Percentiles rank a stretch among this genome's conserved stretches.
These are phyloP conservation scores for Neltuma alba DNA, from an alignment of 306 rosid genomes.

Conservation along the genomic window DNA sequence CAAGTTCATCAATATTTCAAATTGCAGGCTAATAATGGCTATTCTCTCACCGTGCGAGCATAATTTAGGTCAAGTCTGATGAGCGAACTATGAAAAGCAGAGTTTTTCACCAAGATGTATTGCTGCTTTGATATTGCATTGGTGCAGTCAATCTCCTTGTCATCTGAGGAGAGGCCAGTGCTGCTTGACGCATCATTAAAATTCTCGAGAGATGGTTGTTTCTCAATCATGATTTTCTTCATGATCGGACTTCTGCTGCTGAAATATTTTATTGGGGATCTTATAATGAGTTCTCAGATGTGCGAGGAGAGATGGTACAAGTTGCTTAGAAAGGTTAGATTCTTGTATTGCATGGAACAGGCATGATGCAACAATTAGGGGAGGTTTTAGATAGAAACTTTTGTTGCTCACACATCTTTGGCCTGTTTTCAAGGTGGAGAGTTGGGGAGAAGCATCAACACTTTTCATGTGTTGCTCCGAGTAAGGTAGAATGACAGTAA, in stretches of 20 bases:
- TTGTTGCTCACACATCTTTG: slow-evolving; percentile 47
- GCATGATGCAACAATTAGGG: slow-evolving; percentile 37
- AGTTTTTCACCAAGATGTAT: slow-evolving; percentile 33
- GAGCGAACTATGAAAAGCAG: slow-evolving; percentile 25
- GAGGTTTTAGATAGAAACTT: slow-evolving; percentile 39
- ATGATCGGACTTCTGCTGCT: slow-evolving; percentile 37
- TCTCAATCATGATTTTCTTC: slow-evolving; percentile 54
- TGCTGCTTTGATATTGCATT: slow-evolving; percentile 25
- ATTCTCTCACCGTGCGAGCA: slow-evolving; percentile 47
- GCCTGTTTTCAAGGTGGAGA: slow-evolving; percentile 20
- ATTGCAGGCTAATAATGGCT: not conserved
- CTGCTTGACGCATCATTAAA: slow-evolving; percentile 51
- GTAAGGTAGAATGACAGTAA: slow-evolving; percentile 32
- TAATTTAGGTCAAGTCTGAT: slow-evolving; percentile 42
- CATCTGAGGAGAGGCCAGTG: slow-evolving; percentile 45
- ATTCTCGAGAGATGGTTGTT: slow-evolving; percentile 43
- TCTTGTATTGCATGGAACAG: slow-evolving; percentile 32
- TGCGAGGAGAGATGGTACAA: slow-evolving; percentile 44
- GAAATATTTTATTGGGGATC: slow-evolving; percentile 15
- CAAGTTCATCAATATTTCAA: not conserved
- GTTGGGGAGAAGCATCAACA: slow-evolving; percentile 37
- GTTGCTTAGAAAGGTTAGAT: slow-evolving; percentile 32
- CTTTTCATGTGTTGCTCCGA: slow-evolving; percentile 50
- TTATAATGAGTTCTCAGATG: slow-evolving; percentile 35
- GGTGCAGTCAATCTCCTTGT: slow-evolving; percentile 50